Conservation (phyloP, 164 flowering plant genomes). For the Annona cherimola region DNA sequence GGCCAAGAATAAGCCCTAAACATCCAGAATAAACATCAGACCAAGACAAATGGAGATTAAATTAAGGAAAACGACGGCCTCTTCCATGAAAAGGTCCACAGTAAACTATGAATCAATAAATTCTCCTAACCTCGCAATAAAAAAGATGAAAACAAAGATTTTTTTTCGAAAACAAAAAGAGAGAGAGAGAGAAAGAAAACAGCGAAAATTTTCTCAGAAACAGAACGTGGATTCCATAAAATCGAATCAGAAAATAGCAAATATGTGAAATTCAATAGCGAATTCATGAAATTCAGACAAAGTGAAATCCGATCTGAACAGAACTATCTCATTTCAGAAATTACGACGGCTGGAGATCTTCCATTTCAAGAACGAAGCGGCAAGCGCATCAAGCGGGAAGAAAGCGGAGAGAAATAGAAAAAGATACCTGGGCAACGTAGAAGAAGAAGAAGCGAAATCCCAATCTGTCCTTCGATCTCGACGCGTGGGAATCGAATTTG, state of each 20-base stretch:
- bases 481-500: background rate
- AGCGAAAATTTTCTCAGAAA: background rate
- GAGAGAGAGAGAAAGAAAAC: background rate
- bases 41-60: background rate
- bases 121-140: background rate
- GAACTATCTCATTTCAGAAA: background rate
- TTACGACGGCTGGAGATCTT: background rate
- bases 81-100: background rate
- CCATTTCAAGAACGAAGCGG: background rate
- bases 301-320: background rate
- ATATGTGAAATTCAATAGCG: background rate
- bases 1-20: background rate
- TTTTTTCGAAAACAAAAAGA: background rate
- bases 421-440: background rate
- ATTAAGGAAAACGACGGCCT: background rate
- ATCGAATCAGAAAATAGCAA: background rate
- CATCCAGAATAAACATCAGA: background rate
- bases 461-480: background rate
- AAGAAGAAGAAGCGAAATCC: background rate
- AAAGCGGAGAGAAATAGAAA: background rate
- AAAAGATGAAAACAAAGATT: background rate
- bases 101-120: too few relatives aligned
- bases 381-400: background rate
- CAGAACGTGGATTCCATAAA: background rate
- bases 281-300: background rate